Evolutionary conservation across 257 asterid genomes (phyloP), one percentile per base, ranked within the genome.

Genomic region (Capsicum baccatum): DNA sequence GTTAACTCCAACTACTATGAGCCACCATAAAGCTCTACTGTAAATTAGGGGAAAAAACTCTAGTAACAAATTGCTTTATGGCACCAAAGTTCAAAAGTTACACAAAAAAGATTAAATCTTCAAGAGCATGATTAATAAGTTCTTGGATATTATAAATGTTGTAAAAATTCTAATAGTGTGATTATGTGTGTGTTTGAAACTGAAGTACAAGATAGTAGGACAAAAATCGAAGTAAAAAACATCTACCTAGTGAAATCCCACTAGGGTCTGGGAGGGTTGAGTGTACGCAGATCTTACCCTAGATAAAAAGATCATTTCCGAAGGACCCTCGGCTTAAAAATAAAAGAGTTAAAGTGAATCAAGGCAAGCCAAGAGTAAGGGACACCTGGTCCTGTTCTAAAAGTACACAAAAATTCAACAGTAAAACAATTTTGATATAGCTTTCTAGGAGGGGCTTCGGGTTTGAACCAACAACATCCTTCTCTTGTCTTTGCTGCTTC

Each of bases 381-480:
- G 48, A 6, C 63, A 76, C 81, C 50, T 50, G 2, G 16, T 52
- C 47, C 2, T 76, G 63, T 76, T 52, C 47, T 26, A 26, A 13
- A 76, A 76, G 44, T 76, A 52, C 7, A 21, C 3, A 73, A 50
- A 11, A 48, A 73, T 73, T 73, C 80, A 74, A 70, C 8, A 21
- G 81, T 19, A 48, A 13, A 50, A 74, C 81, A 74, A 50, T 74
- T 21, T 74, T 21, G 81, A 74, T 21, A 50, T 52, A 21, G 50
- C 47, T 50, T 74, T 21, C 81, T 74, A 14, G 47, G 1, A 50
- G 42, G 21, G 21, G 21, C 4, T 21, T 21, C 14, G 12, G 47
- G 12, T 52, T 52, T 52, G 26, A 21, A 52, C 15, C 9, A 76
- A 26, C 19, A 52, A 2, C 63, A 76, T 52, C 63, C 8, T 76